A percentile compares a stretch with the other conserved stretches of the same genome.
Conservation (phyloP, 345 rosid genomes). For the Theobroma cacao region DNA sequence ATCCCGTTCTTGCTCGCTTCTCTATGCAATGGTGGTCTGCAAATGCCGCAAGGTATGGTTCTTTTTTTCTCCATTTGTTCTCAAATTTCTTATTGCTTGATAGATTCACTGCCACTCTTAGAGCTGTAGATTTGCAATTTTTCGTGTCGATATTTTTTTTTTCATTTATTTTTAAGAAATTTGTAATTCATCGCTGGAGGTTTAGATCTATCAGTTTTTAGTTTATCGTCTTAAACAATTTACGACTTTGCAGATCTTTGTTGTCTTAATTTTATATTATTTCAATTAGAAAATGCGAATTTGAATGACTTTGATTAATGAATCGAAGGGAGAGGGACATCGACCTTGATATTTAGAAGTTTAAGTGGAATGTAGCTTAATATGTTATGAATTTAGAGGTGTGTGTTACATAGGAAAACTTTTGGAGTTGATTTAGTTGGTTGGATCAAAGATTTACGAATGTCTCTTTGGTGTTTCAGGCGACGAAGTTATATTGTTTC, state of each 20-base stretch:
- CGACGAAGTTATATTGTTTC: conserved; percentile 92
- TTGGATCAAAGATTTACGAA: not conserved
- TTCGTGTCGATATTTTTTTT: not conserved
- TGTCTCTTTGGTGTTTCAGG: conserved; percentile 48
- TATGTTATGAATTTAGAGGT: conserved; percentile 1
- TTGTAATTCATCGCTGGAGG: conserved; percentile 4
- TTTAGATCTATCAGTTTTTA: conserved; percentile 21
- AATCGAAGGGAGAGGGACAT: not conserved
- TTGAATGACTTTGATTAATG: not conserved
- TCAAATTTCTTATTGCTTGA: not conserved
- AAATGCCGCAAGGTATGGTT: conserved; percentile 79
- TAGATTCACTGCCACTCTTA: not conserved
- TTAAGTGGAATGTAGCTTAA: conserved; percentile 7
- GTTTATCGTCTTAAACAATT: not conserved
- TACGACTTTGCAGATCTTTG: not conserved
- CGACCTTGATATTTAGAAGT: not conserved
- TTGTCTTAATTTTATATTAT: not conserved
- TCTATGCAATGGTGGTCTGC: conserved; percentile 79
- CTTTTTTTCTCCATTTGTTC: not conserved
- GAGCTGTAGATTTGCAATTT: not conserved
- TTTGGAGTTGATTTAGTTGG: not conserved
- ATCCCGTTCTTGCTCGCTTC: conserved; percentile 14
- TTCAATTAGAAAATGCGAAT: not conserved
- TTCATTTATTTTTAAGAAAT: not conserved
- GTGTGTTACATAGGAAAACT: not conserved